Evolutionary conservation across 108 stramenopile species (phyloP).

Genomic region (Cyclostephanos invisitatus): DNA sequence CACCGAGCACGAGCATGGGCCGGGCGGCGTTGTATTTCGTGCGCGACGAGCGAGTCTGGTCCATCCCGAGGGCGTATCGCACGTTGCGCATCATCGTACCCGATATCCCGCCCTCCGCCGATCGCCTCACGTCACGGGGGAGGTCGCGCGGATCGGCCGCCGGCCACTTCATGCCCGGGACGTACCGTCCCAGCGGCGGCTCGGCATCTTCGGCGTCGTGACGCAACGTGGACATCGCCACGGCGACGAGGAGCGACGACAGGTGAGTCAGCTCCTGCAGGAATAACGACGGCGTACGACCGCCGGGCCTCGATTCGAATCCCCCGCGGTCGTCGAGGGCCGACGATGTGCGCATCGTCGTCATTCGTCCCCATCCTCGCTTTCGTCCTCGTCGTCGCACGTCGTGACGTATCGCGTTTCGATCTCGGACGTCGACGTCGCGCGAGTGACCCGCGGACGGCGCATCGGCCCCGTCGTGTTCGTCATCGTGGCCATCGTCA

Average conservation of each 20-base stretch:
- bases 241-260: slow-evolving; percentile 60
- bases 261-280: slow-evolving; percentile 79
- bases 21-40: slow-evolving; percentile 63
- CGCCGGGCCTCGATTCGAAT: slow-evolving; percentile 63
- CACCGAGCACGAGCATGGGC: slow-evolving; percentile 77
- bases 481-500: neutral
- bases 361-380: slow-evolving; percentile 32
- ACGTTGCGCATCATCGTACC: slow-evolving; percentile 17
- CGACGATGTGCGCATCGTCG: slow-evolving; percentile 10
- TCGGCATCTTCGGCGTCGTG: slow-evolving; percentile 74
- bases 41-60: slow-evolving; percentile 48
- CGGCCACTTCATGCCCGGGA: slow-evolving; percentile 63
- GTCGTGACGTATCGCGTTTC: too few relatives aligned
- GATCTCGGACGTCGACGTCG: too few relatives aligned
- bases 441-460: neutral
- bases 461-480: neutral
- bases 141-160: slow-evolving; percentile 67
- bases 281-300: slow-evolving; percentile 70
- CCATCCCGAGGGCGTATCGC: slow-evolving; percentile 52
- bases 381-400: slow-evolving; percentile 42
- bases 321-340: slow-evolving; percentile 26
- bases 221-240: slow-evolving; percentile 71
- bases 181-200: slow-evolving; percentile 57
- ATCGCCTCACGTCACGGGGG: slow-evolving; percentile 29
- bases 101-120: slow-evolving; percentile 9